These are phyloP conservation scores for Aspergillus luchuensis DNA, from an alignment of 2,329 filamentous ascomycete species.

Conservation along the genomic window DNA sequence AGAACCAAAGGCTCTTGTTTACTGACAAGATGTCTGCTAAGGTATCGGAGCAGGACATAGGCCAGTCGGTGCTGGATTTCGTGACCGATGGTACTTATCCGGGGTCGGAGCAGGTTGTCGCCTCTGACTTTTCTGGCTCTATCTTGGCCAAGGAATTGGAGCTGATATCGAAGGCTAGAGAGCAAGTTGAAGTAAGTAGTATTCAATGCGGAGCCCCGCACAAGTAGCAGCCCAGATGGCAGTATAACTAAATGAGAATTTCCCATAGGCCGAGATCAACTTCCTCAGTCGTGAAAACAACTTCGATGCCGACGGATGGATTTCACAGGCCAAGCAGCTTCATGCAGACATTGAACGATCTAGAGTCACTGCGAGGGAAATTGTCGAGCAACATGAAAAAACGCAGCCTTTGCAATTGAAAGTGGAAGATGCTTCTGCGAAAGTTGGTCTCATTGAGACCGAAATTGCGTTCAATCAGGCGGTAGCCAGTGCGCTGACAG, in stretches of 20 bases:
- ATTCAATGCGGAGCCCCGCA: neutral
- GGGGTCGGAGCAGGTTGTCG: conserved; percentile 57
- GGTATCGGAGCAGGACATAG: conserved; percentile 47
- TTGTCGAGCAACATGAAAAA: conserved; percentile 74
- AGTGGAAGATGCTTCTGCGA: conserved; percentile 62
- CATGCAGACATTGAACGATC: conserved; percentile 84
- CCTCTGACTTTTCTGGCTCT: conserved; percentile 53
- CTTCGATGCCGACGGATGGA: conserved; percentile 82
- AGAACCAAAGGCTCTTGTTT: neutral
- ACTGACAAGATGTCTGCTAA: conserved; percentile 38
- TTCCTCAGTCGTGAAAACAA: conserved; percentile 74
- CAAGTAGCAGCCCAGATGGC: neutral
- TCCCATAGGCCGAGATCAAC: conserved; percentile 68
- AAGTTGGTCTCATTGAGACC: conserved; percentile 57
- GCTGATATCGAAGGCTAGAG: conserved; percentile 54
- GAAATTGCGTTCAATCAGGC: conserved; percentile 63
- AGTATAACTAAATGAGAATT: conserved; percentile 15
- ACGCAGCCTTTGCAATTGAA: conserved; percentile 64
- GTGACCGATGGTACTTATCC: conserved; percentile 60
- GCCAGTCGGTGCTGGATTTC: conserved; percentile 66
- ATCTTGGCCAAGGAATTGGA: conserved; percentile 54
- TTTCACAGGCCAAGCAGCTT: conserved; percentile 77
- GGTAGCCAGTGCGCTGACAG: conserved; percentile 53
- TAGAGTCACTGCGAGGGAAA: conserved; percentile 75
- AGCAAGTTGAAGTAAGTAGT: conserved; percentile 54